Evolutionary conservation across 768 basidiomycete species (phyloP).

Genomic region (Suillus clintonianus): DNA sequence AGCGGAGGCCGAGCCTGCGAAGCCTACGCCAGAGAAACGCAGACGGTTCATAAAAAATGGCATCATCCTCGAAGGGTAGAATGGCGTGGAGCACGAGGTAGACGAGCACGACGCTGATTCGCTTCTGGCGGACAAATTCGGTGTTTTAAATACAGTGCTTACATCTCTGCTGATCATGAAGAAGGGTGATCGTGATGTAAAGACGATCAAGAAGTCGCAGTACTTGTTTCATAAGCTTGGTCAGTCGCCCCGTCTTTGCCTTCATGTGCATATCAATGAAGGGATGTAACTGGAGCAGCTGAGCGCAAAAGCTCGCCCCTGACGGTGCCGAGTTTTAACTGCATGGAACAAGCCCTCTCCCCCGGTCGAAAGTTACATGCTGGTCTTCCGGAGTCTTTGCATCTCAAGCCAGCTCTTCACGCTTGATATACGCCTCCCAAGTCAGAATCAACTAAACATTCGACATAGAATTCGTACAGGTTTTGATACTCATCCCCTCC

Average conservation of each 20-base stretch:
- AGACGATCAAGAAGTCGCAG: neutral
- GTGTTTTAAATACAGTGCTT: neutral
- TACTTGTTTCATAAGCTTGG: neutral
- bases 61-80: conserved; percentile 7
- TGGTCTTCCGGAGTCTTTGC: no score
- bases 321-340: neutral
- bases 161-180: neutral
- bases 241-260: neutral
- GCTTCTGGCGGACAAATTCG: neutral
- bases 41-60: neutral
- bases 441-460: no score
- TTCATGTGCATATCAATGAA: neutral
- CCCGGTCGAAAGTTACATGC: no score
- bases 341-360: neutral
- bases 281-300: neutral
- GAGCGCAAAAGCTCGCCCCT: neutral
- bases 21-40: conserved; percentile 29
- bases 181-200: neutral
- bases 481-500: no score
- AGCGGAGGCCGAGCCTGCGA: conserved; percentile 17
- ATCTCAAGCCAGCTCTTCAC: no score
- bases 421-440: no score
- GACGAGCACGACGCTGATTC: neutral
- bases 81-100: neutral
- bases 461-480: no score